These are phyloP conservation scores for Rhizopus stolonifer DNA, from an alignment of 371 early-diverging fungal species.

Conservation along the genomic window DNA sequence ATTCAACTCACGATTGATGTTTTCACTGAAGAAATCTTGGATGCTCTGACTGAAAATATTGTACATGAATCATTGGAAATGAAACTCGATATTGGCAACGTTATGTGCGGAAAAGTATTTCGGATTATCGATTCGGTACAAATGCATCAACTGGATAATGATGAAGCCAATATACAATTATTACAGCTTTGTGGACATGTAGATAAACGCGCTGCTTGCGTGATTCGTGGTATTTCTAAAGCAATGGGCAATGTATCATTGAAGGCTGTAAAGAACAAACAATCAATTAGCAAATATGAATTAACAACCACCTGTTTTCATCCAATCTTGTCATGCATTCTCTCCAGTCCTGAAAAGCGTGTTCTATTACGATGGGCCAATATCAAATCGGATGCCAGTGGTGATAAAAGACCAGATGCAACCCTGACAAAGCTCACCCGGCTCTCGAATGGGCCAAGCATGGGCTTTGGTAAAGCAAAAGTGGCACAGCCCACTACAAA, in stretches of 20 bases:
- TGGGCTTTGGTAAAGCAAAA: slow-evolving; percentile 29
- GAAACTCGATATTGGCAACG: slow-evolving; percentile 11
- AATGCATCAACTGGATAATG: slow-evolving; percentile 19
- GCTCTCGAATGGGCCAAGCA: slow-evolving; percentile 24
- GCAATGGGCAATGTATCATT: slow-evolving; percentile 22
- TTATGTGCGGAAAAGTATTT: slow-evolving; percentile 16
- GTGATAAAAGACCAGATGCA: slow-evolving; percentile 25
- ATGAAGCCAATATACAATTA: slow-evolving; percentile 22
- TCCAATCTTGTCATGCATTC: slow-evolving; percentile 16
- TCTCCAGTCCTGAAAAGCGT: slow-evolving; percentile 19
- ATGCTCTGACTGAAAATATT: slow-evolving; percentile 19
- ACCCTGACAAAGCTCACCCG: slow-evolving; percentile 22
- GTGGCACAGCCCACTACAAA: slow-evolving; percentile 24
- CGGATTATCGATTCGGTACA: slow-evolving; percentile 21
- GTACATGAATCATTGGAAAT: slow-evolving; percentile 19
- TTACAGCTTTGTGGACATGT: slow-evolving; percentile 20
- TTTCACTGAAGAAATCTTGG: slow-evolving; percentile 23
- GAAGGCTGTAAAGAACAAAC: slow-evolving; percentile 17
- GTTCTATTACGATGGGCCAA: slow-evolving; percentile 21
- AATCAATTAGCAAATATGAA: slow-evolving; percentile 22
- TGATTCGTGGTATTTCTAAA: slow-evolving; percentile 21
- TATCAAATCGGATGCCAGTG: slow-evolving; percentile 23
- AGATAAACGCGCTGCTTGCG: slow-evolving; percentile 17
- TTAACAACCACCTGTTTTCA: slow-evolving; percentile 18
- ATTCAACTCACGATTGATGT: slow-evolving; percentile 16